Base-by-base conservation (phyloP, 177 flowering plant species). In the Vitis hybrid region DNA sequence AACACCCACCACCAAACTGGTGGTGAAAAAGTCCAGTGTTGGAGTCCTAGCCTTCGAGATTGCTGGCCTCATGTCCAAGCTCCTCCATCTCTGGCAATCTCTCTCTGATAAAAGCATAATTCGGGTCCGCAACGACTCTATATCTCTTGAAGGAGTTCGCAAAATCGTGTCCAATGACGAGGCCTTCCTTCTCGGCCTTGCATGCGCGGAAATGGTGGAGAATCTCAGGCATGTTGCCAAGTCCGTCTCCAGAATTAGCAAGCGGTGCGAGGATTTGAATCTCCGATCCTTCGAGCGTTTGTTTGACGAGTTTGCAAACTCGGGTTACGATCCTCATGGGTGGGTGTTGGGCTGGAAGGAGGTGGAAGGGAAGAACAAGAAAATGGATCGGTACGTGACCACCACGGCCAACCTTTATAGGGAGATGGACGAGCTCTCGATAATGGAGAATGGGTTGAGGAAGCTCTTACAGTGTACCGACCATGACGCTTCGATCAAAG, bases 121-220 rank as follows among this genome's bases (percentile, higher is more conserved):
- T 51, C 83, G 85, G 7, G 74, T 89, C 31, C 83, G 86, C 10
- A 75, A 77, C 63, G 87, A 87, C 9, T 76, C 87, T 2, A 81
- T 87, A 14, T 67, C 83, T 7, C 83, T 92, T 3, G 91, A 90
- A 69, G 98, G 97, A 15, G 88, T 92, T 14, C 85, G 83, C 1
- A 92, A 91, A 74, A 83, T 94, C 51, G 90, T 94, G 68, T 92
- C 98, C 34, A 83, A 81, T 70, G 97, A 94, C 72, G 97, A 94
- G 10, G 60, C 82, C 10, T 88, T 94, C 74, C 90, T 92, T 53
- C 81, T 92, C 16, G 70, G 82, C 70, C 84, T 94, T 2, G 98
- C 97, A 18, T 86, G 97, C 56, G 93, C 97, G 0, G 97, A 94
- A 63, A 59, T 87, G 49, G 75, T 79, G 1, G 90, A 92, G 26